Evolutionary conservation across 352 stramenopile species (phyloP).

Genomic region (Aphanomyces euteiches): DNA sequence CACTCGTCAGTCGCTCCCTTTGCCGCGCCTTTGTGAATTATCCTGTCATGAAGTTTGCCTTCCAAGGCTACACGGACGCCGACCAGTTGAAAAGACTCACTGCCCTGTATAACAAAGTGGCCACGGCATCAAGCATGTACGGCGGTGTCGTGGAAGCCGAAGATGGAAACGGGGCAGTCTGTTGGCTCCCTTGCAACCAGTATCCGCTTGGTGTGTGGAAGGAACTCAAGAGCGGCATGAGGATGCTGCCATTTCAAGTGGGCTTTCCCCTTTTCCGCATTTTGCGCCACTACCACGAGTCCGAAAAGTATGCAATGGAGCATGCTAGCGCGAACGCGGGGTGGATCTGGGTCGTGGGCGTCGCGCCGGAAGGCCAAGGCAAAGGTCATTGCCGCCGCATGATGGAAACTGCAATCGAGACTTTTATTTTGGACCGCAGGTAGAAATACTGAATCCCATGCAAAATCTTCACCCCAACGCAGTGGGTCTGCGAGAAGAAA

Average conservation of each 20-base stretch:
- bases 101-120: neutral
- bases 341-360: neutral
- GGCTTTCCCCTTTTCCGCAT: neutral
- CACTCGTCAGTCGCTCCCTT: too few species aligned
- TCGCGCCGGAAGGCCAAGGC: neutral
- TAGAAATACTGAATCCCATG: too few species aligned
- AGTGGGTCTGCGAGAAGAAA: too few species aligned
- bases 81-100: neutral
- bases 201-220: neutral
- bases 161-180: neutral
- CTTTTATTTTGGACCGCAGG: too few species aligned
- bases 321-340: neutral
- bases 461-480: too few species aligned
- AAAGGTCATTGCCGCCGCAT: neutral
- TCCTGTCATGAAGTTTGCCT: neutral
- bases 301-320: neutral
- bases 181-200: neutral
- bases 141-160: neutral
- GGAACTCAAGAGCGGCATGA: neutral
- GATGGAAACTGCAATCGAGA: neutral
- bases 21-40: neutral
- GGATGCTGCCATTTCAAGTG: neutral
- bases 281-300: neutral
- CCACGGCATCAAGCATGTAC: neutral
- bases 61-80: neutral